phyloP scores from a whole-genome alignment of 257 asterid genomes.

The Parsonsia alboflavescens region DNA sequence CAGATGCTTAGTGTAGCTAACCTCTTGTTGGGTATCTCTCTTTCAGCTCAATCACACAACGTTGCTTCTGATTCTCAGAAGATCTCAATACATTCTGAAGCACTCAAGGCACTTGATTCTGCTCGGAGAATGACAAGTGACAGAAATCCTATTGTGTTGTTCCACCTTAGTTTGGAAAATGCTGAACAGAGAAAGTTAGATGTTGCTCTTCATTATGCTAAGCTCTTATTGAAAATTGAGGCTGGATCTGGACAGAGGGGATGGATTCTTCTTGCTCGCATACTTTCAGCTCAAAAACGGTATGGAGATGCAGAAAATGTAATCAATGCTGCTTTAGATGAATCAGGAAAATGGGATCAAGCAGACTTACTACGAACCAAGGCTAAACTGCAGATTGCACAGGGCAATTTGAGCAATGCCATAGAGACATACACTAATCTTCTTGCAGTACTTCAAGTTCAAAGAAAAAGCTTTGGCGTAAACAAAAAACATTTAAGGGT shows the following conservation, averaged over 20 bases:
- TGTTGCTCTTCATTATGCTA: constrained; percentile 68
- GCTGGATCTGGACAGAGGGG: constrained; percentile 59
- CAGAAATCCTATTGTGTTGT: constrained; percentile 42
- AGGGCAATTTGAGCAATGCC: constrained; percentile 51
- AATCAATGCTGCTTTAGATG: constrained; percentile 79
- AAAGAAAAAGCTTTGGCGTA: constrained; percentile 48
- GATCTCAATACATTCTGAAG: constrained; percentile 46
- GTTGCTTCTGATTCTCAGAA: constrained; percentile 53
- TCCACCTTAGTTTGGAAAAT: constrained; percentile 65
- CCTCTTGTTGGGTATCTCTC: constrained; percentile 53
- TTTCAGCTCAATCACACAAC: constrained; percentile 53
- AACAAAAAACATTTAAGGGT: constrained; percentile 51
- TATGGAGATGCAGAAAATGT: constrained; percentile 67
- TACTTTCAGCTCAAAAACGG: constrained; percentile 79
- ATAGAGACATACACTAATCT: constrained; percentile 67
- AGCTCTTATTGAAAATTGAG: constrained; percentile 52
- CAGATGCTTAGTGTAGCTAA: constrained; percentile 42
- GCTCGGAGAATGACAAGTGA: constrained; percentile 44
- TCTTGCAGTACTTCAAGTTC: constrained; percentile 87
- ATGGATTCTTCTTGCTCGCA: constrained; percentile 86
- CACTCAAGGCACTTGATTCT: constrained; percentile 62
- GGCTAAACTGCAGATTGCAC: constrained; percentile 78
- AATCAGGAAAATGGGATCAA: constrained; percentile 89
- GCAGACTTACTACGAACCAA: constrained; percentile 66
- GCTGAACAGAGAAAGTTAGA: constrained; percentile 87